Evolutionary conservation across 2,329 filamentous ascomycete species (phyloP), one percentile per base, ranked within the genome.

Genomic region (Ambrosiella beaveri): DNA sequence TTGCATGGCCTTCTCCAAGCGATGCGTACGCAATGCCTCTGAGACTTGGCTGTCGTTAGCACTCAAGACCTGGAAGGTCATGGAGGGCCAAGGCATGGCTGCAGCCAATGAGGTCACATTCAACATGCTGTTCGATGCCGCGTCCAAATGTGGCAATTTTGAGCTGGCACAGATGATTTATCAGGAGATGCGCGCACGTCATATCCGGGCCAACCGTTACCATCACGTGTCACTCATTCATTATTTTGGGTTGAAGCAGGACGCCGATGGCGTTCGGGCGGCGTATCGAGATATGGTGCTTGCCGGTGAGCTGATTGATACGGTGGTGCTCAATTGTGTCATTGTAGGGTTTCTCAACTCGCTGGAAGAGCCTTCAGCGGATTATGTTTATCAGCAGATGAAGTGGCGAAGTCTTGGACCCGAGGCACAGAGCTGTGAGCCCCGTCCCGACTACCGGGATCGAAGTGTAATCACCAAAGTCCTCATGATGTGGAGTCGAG

Each of bases 41-140:
- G 51, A 60, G 15, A 57, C 55, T 13, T 60, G 59, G 59, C 40
- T 60, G 12, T 38, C 51, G 36, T 77, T 80, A 4, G 83, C 87
- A 0, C 73, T 98, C 51, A 78, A 81, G 53, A 70, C 94, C 27
- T 98, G 91, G 90, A 82, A 80, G 63, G 82, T 93, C 64, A 97
- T 97, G 89, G 93, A 98, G 69, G 75, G 79, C 52, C 72, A 80
- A 3, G 82, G 82, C 1, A 77, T 79, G 1, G 68, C 88, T 12
- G 71, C 72, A 63, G 83, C 79, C 40, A 86, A 85, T 64, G 76
- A 81, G 54, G 84, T 89, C n/a, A 95, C 91, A 0, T 94, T 98
- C 70, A 95, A 93, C 66, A 85, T 96, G 52, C 76, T 98, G 11
- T 96, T 95, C 64, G 86, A 96, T 66, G 79, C 88, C 9, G 88